Conservation (phyloP, 345 rosid genomes). For the Nasturtium officinale region DNA sequence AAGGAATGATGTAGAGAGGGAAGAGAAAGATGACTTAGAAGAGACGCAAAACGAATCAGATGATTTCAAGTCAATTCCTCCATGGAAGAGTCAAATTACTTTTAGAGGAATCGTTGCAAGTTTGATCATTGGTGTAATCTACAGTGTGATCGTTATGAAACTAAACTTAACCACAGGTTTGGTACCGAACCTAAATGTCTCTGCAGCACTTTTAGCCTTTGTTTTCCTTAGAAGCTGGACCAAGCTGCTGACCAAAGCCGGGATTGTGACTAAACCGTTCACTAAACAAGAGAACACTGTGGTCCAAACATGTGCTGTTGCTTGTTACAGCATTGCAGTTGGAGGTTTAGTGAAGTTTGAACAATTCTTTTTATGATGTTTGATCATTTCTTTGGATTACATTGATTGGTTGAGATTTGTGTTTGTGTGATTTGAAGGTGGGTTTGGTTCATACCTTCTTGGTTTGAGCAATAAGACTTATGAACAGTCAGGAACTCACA, state of each 20-base stretch:
- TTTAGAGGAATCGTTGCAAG: constrained; percentile 76
- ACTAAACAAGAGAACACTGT: constrained; percentile 91
- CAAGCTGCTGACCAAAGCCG: constrained; percentile 67
- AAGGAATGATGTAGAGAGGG: constrained; percentile 38
- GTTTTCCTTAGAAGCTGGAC: constrained; percentile 80
- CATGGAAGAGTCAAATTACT: constrained; percentile 83
- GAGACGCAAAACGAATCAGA: constrained; percentile 47
- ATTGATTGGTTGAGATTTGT: neutral
- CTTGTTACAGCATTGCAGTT: constrained; percentile 87
- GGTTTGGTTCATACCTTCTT: constrained; percentile 90
- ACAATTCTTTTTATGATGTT: too few species aligned
- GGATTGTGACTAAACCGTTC: constrained; percentile 66
- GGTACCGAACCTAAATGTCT: constrained; percentile 94
- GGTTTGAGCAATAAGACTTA: constrained; percentile 72
- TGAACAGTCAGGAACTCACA: constrained; percentile 67
- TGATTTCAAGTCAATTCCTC: constrained; percentile 54
- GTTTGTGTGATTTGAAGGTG: constrained; percentile 56
- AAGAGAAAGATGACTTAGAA: constrained; percentile 45
- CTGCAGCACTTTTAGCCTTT: constrained; percentile 88
- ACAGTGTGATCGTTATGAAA: constrained; percentile 90
- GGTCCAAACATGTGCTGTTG: constrained; percentile 91
- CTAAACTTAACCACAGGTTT: constrained; percentile 87
- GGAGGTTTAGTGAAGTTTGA: constrained; percentile 56
- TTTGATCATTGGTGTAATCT: constrained; percentile 66
- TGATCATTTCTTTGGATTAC: neutral